Conservation (phyloP, 768 basidiomycete species). For the Macrolepiota dolichaula region DNA sequence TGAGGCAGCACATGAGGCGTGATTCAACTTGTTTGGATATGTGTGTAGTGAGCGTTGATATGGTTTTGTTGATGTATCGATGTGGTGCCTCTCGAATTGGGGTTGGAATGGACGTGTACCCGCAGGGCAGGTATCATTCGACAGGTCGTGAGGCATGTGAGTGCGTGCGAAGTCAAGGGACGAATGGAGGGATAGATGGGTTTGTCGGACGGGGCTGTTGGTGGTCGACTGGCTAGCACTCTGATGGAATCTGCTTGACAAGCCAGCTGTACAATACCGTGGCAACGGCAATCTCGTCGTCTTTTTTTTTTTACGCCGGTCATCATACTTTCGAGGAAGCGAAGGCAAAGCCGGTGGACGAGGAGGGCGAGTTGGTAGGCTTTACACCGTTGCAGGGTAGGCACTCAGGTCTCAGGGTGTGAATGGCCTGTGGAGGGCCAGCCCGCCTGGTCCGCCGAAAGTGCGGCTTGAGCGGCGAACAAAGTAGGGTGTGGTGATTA, state of each 20-base stretch:
- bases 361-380: not conserved
- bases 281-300: not conserved
- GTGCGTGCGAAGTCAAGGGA: not conserved
- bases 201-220: not conserved
- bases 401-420: constrained; percentile 2
- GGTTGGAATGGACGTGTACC: not conserved
- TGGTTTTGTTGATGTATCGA: not conserved
- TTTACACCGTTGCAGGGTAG: not conserved
- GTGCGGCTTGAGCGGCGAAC: constrained; percentile 1
- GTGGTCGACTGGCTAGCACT: not conserved
- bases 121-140: not conserved
- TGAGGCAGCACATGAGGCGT: not conserved
- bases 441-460: not conserved
- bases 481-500: not conserved
- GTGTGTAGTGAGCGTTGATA: not conserved
- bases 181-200: not conserved
- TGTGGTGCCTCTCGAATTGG: not conserved
- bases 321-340: not conserved
- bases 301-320: not conserved
- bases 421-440: not conserved
- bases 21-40: not conserved
- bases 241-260: too few relatives aligned
- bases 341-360: not conserved
- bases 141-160: not conserved
- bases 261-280: not conserved